Evolutionary conservation across 495 filamentous ascomycete species (phyloP), one percentile per base, ranked within the genome.

Genomic region (Neurospora tetrasperma): DNA sequence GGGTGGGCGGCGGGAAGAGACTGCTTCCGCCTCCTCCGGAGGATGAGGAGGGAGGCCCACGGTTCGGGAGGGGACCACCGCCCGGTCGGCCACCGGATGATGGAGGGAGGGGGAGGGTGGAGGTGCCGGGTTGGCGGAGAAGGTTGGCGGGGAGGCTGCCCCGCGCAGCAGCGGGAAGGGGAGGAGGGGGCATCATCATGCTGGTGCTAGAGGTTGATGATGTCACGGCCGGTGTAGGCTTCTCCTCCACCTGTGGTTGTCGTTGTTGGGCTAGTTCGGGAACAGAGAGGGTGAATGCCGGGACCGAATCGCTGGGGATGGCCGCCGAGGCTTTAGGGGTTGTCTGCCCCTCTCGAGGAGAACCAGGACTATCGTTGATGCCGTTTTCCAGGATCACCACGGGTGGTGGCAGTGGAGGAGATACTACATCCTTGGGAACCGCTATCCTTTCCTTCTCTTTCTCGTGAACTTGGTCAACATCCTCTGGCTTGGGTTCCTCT

Each of bases 1-100:
- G 84, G 4, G 85, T 84, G 1, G 83, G 87, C 0, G 84, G 84
- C 0, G 81, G 87, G 40, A 83, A 80, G 71, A 83, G 84, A 62
- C 54, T 23, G 54, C 76, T 80, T 46, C 44, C 18, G 31, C 80
- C 81, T 18, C 79, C 77, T 18, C 79, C 77, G 0, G 16, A 0
- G 77, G 41, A 72, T 10, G 75, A 74, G 42, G 74, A 71, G 1
- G 77, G 43, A 9, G 77, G 78, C 20, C 73, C 72, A 66, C 81
- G 78, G 73, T 83, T 82, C 16, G 81, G 78, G 40, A 73, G 73
- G 73, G 79, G 74, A 76, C 78, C 10, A 74, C 77, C 39, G 72
- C 35, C 48, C 2, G 48, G 23, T 59, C 39, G 39, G 39, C 39
- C 39, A 39, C 39, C 39, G 7, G 39, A 39, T 39, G 39, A 39